These are phyloP conservation scores for Epichloe uncinata DNA, from an alignment of 2,329 filamentous ascomycete species.

Conservation along the genomic window DNA sequence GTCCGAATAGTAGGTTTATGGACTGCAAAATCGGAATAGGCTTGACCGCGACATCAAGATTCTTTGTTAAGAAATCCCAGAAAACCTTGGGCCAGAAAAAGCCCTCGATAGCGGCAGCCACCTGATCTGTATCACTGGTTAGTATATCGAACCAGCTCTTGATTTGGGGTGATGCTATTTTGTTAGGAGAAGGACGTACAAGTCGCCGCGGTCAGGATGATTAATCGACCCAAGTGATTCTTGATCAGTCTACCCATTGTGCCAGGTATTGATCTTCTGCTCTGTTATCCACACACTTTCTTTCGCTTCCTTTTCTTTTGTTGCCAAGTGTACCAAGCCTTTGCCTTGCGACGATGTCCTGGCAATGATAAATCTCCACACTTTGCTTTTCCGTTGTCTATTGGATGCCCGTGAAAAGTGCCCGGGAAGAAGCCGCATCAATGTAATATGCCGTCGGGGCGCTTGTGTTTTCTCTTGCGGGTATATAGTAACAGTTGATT, in stretches of 20 bases:
- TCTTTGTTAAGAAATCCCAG: conserved; percentile 91
- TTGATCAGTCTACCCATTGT: conserved; percentile 96
- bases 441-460: not conserved
- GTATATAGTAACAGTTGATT: not conserved
- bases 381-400: not conserved
- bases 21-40: conserved; percentile 82
- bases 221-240: conserved; percentile 96
- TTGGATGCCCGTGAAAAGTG: not conserved
- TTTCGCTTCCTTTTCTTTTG: conserved; percentile 2
- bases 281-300: not conserved
- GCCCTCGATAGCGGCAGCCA: conserved; percentile 66
- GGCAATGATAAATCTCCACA: not conserved
- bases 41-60: conserved; percentile 73
- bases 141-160: conserved; percentile 8
- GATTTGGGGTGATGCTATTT: not conserved
- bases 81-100: conserved; percentile 99
- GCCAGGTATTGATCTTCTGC: conserved; percentile 7
- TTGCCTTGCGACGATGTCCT: not conserved
- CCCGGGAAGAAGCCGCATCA: not conserved
- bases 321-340: not conserved
- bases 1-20: conserved; percentile 72
- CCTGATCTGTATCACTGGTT: conserved; percentile 54
- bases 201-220: conserved; percentile 70
- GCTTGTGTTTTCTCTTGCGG: not conserved
- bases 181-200: conserved; percentile 38